These are phyloP conservation scores for Monilinia fructicola DNA, from an alignment of 2,329 filamentous ascomycete species.

Conservation along the genomic window DNA sequence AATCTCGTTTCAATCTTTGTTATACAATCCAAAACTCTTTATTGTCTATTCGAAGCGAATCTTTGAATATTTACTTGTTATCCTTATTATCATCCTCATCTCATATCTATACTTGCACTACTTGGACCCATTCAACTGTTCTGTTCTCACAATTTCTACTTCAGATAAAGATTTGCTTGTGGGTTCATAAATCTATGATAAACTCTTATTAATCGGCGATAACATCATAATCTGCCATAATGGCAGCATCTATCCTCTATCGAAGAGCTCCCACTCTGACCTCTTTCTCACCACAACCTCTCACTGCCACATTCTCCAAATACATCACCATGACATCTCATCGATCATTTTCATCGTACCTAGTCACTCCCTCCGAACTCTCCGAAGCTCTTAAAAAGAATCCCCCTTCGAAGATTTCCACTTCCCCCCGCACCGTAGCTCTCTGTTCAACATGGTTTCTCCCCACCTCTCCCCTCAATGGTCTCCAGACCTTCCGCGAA, in stretches of 20 bases:
- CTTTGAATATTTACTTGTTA: too few relatives aligned
- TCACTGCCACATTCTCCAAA: conserved; percentile 8
- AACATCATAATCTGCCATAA: conserved; percentile 34
- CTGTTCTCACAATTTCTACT: too few relatives aligned
- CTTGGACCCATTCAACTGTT: too few relatives aligned
- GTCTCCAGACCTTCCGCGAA: conserved; percentile 76
- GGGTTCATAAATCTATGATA: background rate
- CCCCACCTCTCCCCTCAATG: conserved; percentile 83
- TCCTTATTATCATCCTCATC: too few relatives aligned
- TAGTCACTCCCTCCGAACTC: conserved; percentile 83
- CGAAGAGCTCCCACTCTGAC: conserved; percentile 28
- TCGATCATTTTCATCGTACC: conserved; percentile 53
- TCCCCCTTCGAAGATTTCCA: conserved; percentile 73
- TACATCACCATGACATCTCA: conserved; percentile 15
- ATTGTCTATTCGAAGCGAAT: too few relatives aligned
- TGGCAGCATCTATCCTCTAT: conserved; percentile 33
- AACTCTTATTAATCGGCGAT: conserved; percentile 12
- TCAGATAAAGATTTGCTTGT: too few relatives aligned
- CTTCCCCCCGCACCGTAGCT: conserved; percentile 79
- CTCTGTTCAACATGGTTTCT: conserved; percentile 96
- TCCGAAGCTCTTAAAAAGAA: conserved; percentile 79
- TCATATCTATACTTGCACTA: too few relatives aligned
- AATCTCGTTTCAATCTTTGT: too few relatives aligned
- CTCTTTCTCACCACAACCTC: conserved; percentile 25
- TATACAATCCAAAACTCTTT: too few relatives aligned